Evolutionary conservation across 495 filamentous ascomycete genomes (phyloP), one percentile per base, ranked within the genome.

Genomic region (Astrothelium macrocarpum): DNA sequence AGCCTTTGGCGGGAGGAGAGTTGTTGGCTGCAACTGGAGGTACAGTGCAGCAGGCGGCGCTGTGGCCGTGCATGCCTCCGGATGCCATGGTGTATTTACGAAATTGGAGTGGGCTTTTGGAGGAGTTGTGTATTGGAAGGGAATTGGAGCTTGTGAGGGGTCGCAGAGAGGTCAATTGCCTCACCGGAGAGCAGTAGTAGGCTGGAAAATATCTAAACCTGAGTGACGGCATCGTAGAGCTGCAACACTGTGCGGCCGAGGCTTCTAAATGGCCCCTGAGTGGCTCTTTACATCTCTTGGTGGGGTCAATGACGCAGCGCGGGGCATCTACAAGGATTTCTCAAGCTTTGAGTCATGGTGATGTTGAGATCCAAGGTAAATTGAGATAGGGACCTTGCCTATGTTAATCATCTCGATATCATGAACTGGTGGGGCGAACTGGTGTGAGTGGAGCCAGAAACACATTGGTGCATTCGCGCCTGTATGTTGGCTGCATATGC

Each of bases 11-110:
- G n/a, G 79, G 71, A 10, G 70, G 73, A 72, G 91, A 91, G 14
- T 79, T 84, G 63, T 82, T 66, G 10, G 77, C 66, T 42, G 86
- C 75, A 34, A 90, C 81, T 0, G 89, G 86, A 0, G 89, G 87
- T 45, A 90, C 84, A 65, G 84, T 88, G 72, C 86, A 89, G 75
- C 86, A 89, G 62, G 88, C 87, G 49, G 49, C 49, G 49, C 75
- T 84, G 49, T 56, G 49, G 49, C 49, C 49, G 32, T 70, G 68
- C 25, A 64, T 66, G 53, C 65, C 66, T 16, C 61, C 63, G 31
- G 67, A 69, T 32, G 65, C 53, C 68, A 70, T 70, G 46, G 60
- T 68, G 49, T 56, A 56, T 26, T 26, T 56, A 10, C 49, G 49
- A 9, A 29, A 9, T 11, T 56, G 49, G 25, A 11, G 5, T n/a